phyloP scores from a whole-genome alignment of 257 asterid species.

The Ilex aquifolium region DNA sequence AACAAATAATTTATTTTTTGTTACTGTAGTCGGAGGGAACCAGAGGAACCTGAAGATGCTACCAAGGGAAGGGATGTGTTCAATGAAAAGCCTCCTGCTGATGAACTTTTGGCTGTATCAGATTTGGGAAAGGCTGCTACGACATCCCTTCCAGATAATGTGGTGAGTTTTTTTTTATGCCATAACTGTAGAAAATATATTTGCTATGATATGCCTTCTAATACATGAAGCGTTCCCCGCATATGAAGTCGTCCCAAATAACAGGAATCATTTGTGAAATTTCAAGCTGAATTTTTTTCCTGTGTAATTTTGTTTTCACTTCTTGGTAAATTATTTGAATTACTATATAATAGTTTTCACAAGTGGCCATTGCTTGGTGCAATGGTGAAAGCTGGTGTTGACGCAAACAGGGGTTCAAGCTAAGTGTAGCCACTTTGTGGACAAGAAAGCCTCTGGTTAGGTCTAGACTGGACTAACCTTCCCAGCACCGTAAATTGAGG shows the following conservation, averaged over 20 bases:
- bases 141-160: slow-evolving; percentile 91
- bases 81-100: slow-evolving; percentile 95
- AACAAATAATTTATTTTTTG: slow-evolving; percentile 14
- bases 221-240: no score
- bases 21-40: slow-evolving; percentile 77
- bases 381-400: not conserved
- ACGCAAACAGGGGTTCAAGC: not conserved
- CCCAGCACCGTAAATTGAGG: no score
- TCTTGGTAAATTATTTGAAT: no score
- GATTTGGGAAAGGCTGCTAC: slow-evolving; percentile 86
- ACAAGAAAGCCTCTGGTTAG: not conserved
- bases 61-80: slow-evolving; percentile 96
- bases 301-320: no score
- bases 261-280: no score
- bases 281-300: no score
- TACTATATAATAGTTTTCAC: no score
- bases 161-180: slow-evolving; percentile 39
- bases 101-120: slow-evolving; percentile 88
- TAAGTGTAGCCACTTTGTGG: not conserved
- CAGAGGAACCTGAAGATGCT: slow-evolving; percentile 99
- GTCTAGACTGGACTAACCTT: no score
- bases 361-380: not conserved
- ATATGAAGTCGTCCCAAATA: no score
- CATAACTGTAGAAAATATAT: not conserved
- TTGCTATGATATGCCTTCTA: no score